Base-by-base conservation (phyloP, 2,329 filamentous ascomycete genomes). In the Coleophoma crateriformis region DNA sequence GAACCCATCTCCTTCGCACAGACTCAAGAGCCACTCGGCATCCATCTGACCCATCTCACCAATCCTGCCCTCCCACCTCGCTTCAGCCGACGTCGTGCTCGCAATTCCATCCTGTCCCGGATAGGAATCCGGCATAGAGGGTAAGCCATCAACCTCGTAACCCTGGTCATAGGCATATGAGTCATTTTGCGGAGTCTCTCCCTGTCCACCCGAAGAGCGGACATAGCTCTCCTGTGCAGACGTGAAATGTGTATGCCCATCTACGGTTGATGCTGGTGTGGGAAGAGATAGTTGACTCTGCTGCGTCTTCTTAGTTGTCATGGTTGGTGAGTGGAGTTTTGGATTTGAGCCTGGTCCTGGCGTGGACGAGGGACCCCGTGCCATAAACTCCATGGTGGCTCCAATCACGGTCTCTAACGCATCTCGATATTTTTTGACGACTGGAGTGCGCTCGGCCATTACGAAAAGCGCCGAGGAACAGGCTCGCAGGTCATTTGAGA, bases 391-490 rank as follows among this genome's bases (percentile, higher is more conserved):
- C 68, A 71, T 71, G 0, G 68, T 64, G 1, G 68, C 67, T 46
- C 68, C 66, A 22, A 71, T 68, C 3, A 72, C 62, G 3, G 68
- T 54, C 46, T 72, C 69, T 43, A 72, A 68, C 3, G 69, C 67
- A 35, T 72, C 68, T 15, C 69, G 66, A 54, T 71, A 71, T 51
- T 67, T 68, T 49, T 68, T 72, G 1, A 73, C 69, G 59, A 68
- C 71, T 8, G 64, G 60, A 10, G 70, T 70, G 43, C 69, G 66
- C 52, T 73, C 71, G 5, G 68, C 68, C 68, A 73, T 72, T n/a
- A 72, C 69, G 44, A 72, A 73, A 2, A 73, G 61, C 0, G 71
- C 69, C 1, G 68, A 71, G 5, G 69, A 72, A 54, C 70, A 72
- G 12, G 71, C 71, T 17, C 59, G 51, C 3, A 61, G 51, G 32